Percentiles rank a stretch among this genome's conserved stretches.
Evolutionary conservation across 176 grass and related monocot genomes (phyloP).

Genomic region (Panicum miliaceum): DNA sequence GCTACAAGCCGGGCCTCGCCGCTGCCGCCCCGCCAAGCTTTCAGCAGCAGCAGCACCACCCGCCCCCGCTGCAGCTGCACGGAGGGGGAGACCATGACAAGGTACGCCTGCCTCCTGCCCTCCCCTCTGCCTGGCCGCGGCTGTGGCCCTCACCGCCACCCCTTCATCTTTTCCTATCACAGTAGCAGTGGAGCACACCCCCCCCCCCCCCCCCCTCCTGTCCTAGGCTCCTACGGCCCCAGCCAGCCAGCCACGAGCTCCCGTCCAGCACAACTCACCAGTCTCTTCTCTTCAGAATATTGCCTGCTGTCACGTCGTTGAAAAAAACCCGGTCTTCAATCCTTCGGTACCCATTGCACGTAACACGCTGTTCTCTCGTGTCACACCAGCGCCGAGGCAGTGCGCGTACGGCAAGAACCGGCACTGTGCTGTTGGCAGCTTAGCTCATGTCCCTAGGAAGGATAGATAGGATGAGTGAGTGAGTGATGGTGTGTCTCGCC

Average conservation of each 20-base stretch:
- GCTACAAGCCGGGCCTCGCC: conserved; percentile 59
- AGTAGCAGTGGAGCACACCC: background rate
- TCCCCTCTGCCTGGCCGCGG: background rate
- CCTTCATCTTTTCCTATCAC: conserved; percentile 46
- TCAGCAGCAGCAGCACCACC: conserved; percentile 55
- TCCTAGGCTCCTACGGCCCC: background rate
- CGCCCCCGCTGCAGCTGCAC: conserved; percentile 41
- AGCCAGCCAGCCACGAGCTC: background rate
- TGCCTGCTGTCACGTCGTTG: conserved; percentile 49
- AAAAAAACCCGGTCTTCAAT: background rate
- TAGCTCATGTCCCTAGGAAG: background rate
- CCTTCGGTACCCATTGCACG: background rate
- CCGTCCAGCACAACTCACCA: conserved; percentile 1
- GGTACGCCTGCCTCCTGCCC: conserved; percentile 42
- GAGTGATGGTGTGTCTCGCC: too few relatives aligned
- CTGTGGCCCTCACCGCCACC: background rate
- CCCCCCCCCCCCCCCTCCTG: too few relatives aligned
- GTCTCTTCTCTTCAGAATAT: conserved; percentile 52
- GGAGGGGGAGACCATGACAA: conserved; percentile 59
- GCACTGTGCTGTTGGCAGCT: background rate
- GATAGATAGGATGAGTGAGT: too few relatives aligned
- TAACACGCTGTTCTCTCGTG: conserved; percentile 5
- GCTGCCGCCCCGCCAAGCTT: conserved; percentile 41
- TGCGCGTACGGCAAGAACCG: background rate
- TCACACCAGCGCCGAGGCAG: conserved; percentile 2